phyloP scores from a whole-genome alignment of 2,329 filamentous ascomycete species.

The Hortaea sp. region DNA sequence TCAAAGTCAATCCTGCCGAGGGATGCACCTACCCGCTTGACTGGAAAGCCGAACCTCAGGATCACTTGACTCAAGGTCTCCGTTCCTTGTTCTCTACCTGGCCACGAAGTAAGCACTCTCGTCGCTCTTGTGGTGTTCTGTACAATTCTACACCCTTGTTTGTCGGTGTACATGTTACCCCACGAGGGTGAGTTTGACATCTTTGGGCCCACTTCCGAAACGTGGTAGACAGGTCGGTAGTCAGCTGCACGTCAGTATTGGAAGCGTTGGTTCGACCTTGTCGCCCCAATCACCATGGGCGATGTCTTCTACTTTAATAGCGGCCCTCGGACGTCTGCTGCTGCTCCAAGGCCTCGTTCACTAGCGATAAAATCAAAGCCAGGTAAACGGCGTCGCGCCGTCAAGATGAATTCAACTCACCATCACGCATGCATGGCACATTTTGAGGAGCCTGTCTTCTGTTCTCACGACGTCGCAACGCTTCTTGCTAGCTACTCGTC shows the following conservation, averaged over 20 bases:
- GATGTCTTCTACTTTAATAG: slow-evolving; percentile 19
- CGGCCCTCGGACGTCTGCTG: slow-evolving; percentile 6
- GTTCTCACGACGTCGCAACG: slow-evolving; percentile 10
- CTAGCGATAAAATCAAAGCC: slow-evolving; percentile 5
- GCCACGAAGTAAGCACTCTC: neutral
- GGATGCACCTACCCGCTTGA: slow-evolving; percentile 3
- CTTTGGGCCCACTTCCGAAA: slow-evolving; percentile 1
- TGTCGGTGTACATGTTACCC: too few species aligned
- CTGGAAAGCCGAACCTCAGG: slow-evolving; percentile 2
- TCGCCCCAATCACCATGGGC: slow-evolving; percentile 1
- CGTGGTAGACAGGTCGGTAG: slow-evolving; percentile 3
- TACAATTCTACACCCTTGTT: neutral
- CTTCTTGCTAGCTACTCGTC: slow-evolving; percentile 5
- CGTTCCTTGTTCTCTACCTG: neutral
- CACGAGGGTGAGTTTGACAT: neutral
- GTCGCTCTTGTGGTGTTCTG: neutral
- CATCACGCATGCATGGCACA: slow-evolving; percentile 18
- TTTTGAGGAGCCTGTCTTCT: slow-evolving; percentile 19
- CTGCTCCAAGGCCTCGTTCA: neutral
- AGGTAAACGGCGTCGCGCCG: slow-evolving; percentile 8
- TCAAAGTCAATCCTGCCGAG: slow-evolving; percentile 1
- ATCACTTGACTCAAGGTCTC: neutral
- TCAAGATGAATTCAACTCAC: slow-evolving; percentile 8
- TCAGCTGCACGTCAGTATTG: neutral
- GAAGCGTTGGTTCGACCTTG: neutral